A percentile compares a stretch with the other conserved stretches of the same genome.
Evolutionary conservation across 345 rosid genomes (phyloP).

Genomic region (Laguncularia racemosa): DNA sequence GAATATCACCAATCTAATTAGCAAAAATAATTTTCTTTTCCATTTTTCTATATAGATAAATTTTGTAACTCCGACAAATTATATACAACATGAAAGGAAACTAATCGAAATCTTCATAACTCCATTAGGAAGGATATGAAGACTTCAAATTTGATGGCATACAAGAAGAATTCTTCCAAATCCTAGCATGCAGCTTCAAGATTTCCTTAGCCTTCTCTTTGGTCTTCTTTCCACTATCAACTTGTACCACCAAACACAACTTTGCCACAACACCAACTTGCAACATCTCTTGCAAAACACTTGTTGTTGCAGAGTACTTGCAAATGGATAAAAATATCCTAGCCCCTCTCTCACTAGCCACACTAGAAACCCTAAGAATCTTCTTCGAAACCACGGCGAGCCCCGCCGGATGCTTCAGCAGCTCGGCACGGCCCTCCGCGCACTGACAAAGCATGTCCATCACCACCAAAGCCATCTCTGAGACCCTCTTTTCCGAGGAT

Average conservation of each 20-base stretch:
- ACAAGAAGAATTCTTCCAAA: conserved; percentile 65
- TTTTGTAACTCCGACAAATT: too few species aligned
- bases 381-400: conserved; percentile 68
- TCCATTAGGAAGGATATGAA: conserved; percentile 26
- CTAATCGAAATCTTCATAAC: too few species aligned
- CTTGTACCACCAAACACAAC: conserved; percentile 60
- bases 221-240: conserved; percentile 34
- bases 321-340: conserved; percentile 51
- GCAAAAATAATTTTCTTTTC: too few species aligned
- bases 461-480: conserved; percentile 41
- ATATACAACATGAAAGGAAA: too few species aligned
- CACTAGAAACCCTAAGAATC: conserved; percentile 61
- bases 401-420: conserved; percentile 55
- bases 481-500: conserved; percentile 32
- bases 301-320: conserved; percentile 45
- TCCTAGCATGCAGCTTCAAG: conserved; percentile 55
- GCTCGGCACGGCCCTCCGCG: conserved; percentile 76
- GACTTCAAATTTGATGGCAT: conserved; percentile 25
- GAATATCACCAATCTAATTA: too few species aligned
- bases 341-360: conserved; percentile 55
- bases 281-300: conserved; percentile 58
- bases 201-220: conserved; percentile 56
- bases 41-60: too few species aligned
- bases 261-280: conserved; percentile 63
- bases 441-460: conserved; percentile 53